Percentiles rank a stretch among this genome's conserved stretches.
phyloP scores from a whole-genome alignment of 371 early-diverging fungal genomes.

The Mucor piriformis region DNA sequence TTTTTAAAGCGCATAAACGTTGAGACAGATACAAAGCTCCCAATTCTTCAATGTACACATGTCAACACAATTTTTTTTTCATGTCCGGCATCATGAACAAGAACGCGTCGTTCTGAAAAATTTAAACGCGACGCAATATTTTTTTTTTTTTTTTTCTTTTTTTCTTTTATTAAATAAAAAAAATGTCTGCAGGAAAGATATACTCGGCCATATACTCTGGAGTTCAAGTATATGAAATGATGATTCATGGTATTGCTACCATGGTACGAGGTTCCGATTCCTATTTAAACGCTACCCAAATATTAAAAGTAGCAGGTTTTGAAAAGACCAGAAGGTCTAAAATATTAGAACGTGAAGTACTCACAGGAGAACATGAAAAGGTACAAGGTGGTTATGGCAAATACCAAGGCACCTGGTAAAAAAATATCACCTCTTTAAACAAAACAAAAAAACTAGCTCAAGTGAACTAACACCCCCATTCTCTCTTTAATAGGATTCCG shows the following conservation, averaged over 20 bases:
- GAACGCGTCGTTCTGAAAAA: too few relatives aligned
- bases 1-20: too few relatives aligned
- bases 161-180: too few relatives aligned
- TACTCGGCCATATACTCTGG: constrained; percentile 83
- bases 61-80: too few relatives aligned
- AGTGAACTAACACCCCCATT: too few relatives aligned
- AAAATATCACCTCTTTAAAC: background rate
- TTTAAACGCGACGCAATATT: too few relatives aligned
- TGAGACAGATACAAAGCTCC: too few relatives aligned
- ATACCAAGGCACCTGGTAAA: constrained; percentile 92
- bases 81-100: too few relatives aligned
- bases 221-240: constrained; percentile 84
- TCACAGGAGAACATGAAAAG: constrained; percentile 88
- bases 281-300: constrained; percentile 96
- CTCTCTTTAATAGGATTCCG: constrained; percentile 68
- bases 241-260: constrained; percentile 83
- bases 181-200: constrained; percentile 28
- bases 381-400: constrained; percentile 98
- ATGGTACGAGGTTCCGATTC: constrained; percentile 91
- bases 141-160: too few relatives aligned
- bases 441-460: background rate
- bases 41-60: too few relatives aligned
- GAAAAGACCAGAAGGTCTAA: constrained; percentile 92
- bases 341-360: constrained; percentile 89
- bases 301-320: constrained; percentile 93